phyloP scores from a whole-genome alignment of 768 basidiomycete species.

The Hemileccinum impolitum region DNA sequence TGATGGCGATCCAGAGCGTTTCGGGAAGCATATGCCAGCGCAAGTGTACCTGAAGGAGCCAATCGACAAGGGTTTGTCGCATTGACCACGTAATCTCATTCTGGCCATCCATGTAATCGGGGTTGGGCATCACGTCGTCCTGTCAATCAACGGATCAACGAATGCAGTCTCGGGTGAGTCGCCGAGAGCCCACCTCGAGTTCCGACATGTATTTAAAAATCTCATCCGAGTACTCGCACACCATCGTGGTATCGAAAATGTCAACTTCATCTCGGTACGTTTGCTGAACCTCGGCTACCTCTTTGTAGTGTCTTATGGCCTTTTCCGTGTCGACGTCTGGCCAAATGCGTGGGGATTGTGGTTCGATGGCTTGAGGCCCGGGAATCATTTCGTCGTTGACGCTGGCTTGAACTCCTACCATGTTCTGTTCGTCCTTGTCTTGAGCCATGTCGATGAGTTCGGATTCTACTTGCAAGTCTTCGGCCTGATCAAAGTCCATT shows the following conservation, averaged over 20 bases:
- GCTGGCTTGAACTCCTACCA: constrained; percentile 50
- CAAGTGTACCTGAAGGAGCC: constrained; percentile 96
- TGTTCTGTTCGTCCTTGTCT: constrained; percentile 61
- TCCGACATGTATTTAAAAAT: constrained; percentile 96
- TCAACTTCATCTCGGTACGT: constrained; percentile 71
- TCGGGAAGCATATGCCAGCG: constrained; percentile 99
- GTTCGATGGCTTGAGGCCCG: constrained; percentile 35
- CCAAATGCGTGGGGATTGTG: constrained; percentile 57
- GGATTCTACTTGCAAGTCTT: constrained; percentile 36
- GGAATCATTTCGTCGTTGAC: constrained; percentile 45
- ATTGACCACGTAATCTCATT: constrained; percentile 90
- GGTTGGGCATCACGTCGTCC: constrained; percentile 86
- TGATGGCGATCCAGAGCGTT: constrained; percentile 98
- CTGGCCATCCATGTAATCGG: constrained; percentile 92
- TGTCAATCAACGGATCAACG: constrained; percentile 32
- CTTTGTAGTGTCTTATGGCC: constrained; percentile 51
- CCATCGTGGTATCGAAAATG: constrained; percentile 81
- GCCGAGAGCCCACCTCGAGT: constrained; percentile 65
- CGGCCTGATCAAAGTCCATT: constrained; percentile 57
- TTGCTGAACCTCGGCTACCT: constrained; percentile 63
- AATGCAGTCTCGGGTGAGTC: constrained; percentile 3
- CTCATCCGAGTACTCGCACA: constrained; percentile 97
- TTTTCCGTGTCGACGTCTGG: constrained; percentile 69
- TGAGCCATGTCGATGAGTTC: constrained; percentile 38
- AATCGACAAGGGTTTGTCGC: constrained; percentile 96